Evolutionary conservation across 257 asterid genomes (phyloP), one percentile per base, ranked within the genome.

Genomic region (Knoxia roxburghii): DNA sequence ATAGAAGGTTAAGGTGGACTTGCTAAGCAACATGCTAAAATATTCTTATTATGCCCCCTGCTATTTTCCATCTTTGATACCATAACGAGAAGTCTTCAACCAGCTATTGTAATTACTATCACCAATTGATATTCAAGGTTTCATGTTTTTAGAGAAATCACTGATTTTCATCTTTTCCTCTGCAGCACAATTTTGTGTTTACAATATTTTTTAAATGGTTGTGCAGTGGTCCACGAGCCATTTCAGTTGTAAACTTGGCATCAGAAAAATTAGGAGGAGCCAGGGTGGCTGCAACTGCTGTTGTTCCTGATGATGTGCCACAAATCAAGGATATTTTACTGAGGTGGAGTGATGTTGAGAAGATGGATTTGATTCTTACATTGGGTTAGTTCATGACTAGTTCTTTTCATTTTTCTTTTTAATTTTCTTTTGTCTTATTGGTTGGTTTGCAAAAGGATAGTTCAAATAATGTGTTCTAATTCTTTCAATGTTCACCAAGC

Each of bases 231-330:
- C 99, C 97, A 55, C 82, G 97, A 65, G 99, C 96, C 50, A 84
- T 90, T 60, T 88, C 96, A 29, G 94, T 88, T 55, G 91, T 93
- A 77, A 85, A 88, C 65, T 85, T 86, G 64, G 79, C 90, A 17
- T 90, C 97, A n/a, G 99, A 86, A 77, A 83, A 71, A 51, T 78
- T 93, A 54, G 97, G 97, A 50, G 96, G 98, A 67, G 96, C 95
- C 26, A 77, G 63, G 49, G 90, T 93, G 23, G 89, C 75, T 66
- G 82, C 87, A 62, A 86, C 95, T 66, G 89, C 85, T 45, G 85
- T 84, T 80, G 99, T 88, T 76, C 90, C 90, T 5, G 99, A 93
- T 35, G 99, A 90, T 48, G 84, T 85, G 70, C 83, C 79, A 26
- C 82, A 82, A 76, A 93, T 93, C 73, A 88, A 78, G 81, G 89